Evolutionary conservation across 441 rosid genomes (phyloP), one percentile per base, ranked within the genome.

Genomic region (Syzygium malaccense): DNA sequence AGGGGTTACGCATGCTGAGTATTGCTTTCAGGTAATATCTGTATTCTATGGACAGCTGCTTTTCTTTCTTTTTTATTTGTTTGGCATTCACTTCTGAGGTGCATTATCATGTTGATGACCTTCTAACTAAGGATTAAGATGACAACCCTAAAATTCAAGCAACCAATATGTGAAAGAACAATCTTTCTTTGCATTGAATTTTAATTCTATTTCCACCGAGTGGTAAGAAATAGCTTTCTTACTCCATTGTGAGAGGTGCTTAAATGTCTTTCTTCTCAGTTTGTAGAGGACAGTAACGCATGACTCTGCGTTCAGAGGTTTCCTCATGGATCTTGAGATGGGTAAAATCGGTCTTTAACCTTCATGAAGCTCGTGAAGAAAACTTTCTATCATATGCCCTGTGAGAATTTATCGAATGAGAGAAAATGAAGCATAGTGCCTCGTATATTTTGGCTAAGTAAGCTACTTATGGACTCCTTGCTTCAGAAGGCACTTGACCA

Each of bases 1-100:
- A 88, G 96, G 98, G 89, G 93, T 93, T 89, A 90, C 54, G 86
- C 98, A 95, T 93, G 95, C 93, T 87, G 94, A 94, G 92, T 95
- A 95, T 88, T 95, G 98, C 90, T 95, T 95, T 90, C 94, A 95
- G 96, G 98, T 95, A 91, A 55, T 55, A 17, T 88, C 54, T 87
- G 86, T 32, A 54, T 60, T 79, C 55, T 53, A 55, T 57, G 49
- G 37, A 75, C 55, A 55, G 23, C n/a, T 71, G 49, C 80, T 37
- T 71, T 71, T 37, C 23, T 64, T 68, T 18, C 45, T 37, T 71
- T 33, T 41, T 20, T 41, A 68, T 37, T 71, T 37, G 49, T 37
- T 71, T 71, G 80, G 23, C 49, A 20, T 71, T 71, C 80, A 20
- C 80, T 37, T 71, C 28, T 20, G 80, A 37, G 49, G 48, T 37